These are phyloP conservation scores for Xylaria sp. DNA, from an alignment of 2,329 filamentous ascomycete genomes.

Conservation along the genomic window DNA sequence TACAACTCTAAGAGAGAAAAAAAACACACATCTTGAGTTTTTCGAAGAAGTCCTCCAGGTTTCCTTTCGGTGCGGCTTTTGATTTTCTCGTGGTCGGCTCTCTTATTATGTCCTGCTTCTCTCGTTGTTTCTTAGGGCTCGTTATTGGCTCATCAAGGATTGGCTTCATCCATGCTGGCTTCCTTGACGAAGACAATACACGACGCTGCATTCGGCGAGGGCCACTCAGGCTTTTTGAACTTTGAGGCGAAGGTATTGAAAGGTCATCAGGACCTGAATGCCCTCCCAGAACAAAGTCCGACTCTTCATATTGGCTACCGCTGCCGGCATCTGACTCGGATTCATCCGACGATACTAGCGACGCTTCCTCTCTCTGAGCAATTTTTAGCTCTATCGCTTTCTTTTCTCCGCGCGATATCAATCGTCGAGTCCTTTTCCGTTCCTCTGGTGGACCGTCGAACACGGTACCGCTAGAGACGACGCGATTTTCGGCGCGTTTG, in stretches of 20 bases:
- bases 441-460: slow-evolving; percentile 32
- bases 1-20: neutral
- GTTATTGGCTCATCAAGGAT: slow-evolving; percentile 16
- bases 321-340: slow-evolving; percentile 35
- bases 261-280: slow-evolving; percentile 42
- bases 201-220: slow-evolving; percentile 39
- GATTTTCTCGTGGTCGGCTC: slow-evolving; percentile 31
- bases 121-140: slow-evolving; percentile 34
- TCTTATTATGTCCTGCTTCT: slow-evolving; percentile 27
- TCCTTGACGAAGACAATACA: slow-evolving; percentile 40
- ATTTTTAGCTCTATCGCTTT: slow-evolving; percentile 13
- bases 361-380: slow-evolving; percentile 19
- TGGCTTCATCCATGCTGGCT: slow-evolving; percentile 21
- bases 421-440: slow-evolving; percentile 29
- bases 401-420: slow-evolving; percentile 27
- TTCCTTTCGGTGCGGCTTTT: slow-evolving; percentile 34
- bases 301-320: slow-evolving; percentile 40
- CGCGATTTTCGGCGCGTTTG: slow-evolving; percentile 29
- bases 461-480: slow-evolving; percentile 20
- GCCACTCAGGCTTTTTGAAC: slow-evolving; percentile 39
- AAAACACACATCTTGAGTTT: slow-evolving; percentile 49
- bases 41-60: slow-evolving; percentile 48
- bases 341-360: slow-evolving; percentile 22
- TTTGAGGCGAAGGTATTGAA: slow-evolving; percentile 36
- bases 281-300: slow-evolving; percentile 42